Evolutionary conservation across 2,329 filamentous ascomycete species (phyloP), one percentile per base, ranked within the genome.

Genomic region (Xylaria sp.): DNA sequence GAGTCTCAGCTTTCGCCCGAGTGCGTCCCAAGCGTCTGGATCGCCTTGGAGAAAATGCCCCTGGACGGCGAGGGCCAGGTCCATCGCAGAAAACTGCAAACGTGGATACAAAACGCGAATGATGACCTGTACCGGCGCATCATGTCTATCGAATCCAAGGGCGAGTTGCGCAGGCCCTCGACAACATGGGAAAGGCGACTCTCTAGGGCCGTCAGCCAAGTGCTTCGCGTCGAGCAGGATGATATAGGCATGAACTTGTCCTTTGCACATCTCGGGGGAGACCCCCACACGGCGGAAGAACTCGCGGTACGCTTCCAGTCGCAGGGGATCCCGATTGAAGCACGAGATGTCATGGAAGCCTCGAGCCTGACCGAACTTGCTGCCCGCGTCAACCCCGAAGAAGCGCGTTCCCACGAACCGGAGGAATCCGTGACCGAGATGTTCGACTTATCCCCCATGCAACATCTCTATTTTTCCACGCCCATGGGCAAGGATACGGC

Each of bases 71-170:
- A 72, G 11, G 79, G 78, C 13, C 72, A 76, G 19, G 71, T 78
- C 49, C 76, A 84, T 66, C 73, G 77, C 41, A 75, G 81, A 31
- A 76, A 75, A 58, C 66, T 85, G 43, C 81, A 83, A 60, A 83
- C 80, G 3, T 85, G 83, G 83, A 79, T 80, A 25, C 82, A 85
- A 70, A 84, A 85, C 63, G 78, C 81, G 47, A 81, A 81, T 61
- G 77, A 83, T 54, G 75, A 79, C 27, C 64, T 76, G 23, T 79
- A 83, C 65, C 75, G 77, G 41, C 79, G 79, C 48, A 79, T 84
- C 41, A 75, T 81, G 71, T 76, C 75, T 48, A 71, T 83, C 19
- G 75, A 79, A 23, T 74, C 73, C 8, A 74, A 78, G 33, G 74
- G 76, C 37, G 64, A 70, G 3, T 55, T 77, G 8, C 72, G 74